Evolutionary conservation across 805 yeast genomes (phyloP), one percentile per base, ranked within the genome.

Genomic region (Peterozyma xylosa): DNA sequence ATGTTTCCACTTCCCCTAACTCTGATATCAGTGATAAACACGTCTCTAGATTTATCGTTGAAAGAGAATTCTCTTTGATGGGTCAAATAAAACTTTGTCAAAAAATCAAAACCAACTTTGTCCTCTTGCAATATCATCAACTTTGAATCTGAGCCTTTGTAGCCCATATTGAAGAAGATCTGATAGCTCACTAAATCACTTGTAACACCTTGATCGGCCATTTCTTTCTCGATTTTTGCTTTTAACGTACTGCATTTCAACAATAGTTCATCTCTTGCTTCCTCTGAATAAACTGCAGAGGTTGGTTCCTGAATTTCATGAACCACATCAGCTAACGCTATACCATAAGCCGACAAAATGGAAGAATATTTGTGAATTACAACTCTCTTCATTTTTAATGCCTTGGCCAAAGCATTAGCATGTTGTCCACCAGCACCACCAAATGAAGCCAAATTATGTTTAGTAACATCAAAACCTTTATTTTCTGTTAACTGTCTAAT

Each of bases 51-150:
- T 14, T 64, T 61, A 42, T 77, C 72, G 11, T 73, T 63, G 62
- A 83, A 83, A 0, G 87, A 86, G 58, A 82, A 84, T 57, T 84
- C 89, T 49, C 76, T 69, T 50, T 71, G 66, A 53, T 83, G 90
- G 37, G 65, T 62, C n/a, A 64, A 62, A 30, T 73, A 60, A 53
- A 82, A 84, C 41, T 67, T 62, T 13, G 58, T 53, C n/a, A 58
- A 53, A 50, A 71, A 75, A 29, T 66, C 63, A 39, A 16, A 49
- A 15, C 30, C 52, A 13, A 13, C 15, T 15, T 14, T 17, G 9
- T 51, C 58, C 35, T 55, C 59, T 38, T 63, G 60, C 16, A 62
- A 62, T 10, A 83, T 73, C 81, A 86, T 80, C 50, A 87, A 60
- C 39, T 82, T 78, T 3, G 95, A 82, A 53, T 86, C 95, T 27